A percentile compares a stretch with the other conserved stretches of the same genome.
phyloP scores from a whole-genome alignment of 345 rosid species.

The Hibiscus tridactylites region DNA sequence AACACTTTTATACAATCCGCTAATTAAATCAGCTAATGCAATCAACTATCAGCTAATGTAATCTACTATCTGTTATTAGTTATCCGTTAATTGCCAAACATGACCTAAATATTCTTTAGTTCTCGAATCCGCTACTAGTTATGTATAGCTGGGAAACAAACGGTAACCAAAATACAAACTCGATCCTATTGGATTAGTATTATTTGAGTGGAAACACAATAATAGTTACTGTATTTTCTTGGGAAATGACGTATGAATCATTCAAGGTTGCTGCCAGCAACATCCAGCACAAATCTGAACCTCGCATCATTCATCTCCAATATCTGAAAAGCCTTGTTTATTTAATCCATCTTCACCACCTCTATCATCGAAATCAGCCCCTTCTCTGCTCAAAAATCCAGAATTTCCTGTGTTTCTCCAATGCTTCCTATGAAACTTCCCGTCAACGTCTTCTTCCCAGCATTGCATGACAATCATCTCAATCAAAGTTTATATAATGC shows the following conservation, averaged over 20 bases:
- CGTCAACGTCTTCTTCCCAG: conserved; percentile 46
- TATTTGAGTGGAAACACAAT: not conserved
- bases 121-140: no score
- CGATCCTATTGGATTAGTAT: not conserved
- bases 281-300: conserved; percentile 53
- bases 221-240: not conserved
- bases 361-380: conserved; percentile 47
- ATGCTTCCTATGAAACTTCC: conserved; percentile 61
- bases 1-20: no score
- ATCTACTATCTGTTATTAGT: no score
- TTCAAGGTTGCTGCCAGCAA: conserved; percentile 42
- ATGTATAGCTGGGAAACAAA: no score
- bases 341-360: conserved; percentile 40
- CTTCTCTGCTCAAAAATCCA: conserved; percentile 45
- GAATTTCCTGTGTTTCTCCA: conserved; percentile 45
- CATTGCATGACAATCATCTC: not conserved
- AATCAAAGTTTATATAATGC: no score
- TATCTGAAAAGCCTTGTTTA: conserved; percentile 49
- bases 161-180: not conserved
- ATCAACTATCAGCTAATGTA: no score
- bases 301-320: conserved; percentile 58
- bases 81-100: no score
- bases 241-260: not conserved
- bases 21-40: no score
- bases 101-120: no score